Conservation (phyloP, 2,329 filamentous ascomycete species). For the Stylonectria norvegica region DNA sequence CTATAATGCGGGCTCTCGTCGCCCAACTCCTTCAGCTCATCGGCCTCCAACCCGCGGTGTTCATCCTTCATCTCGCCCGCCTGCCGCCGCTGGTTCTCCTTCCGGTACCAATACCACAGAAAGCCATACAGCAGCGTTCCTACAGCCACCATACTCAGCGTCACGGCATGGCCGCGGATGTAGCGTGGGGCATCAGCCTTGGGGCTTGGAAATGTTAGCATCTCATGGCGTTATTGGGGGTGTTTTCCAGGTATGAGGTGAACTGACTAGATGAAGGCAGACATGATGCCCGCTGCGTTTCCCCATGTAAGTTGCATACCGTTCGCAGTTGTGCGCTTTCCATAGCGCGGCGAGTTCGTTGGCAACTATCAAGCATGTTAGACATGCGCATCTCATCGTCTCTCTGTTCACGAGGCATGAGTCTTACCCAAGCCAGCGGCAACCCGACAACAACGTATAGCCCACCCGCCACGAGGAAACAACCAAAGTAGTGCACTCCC, state of each 20-base stretch:
- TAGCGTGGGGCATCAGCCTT: constrained; percentile 53
- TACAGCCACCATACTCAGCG: constrained; percentile 55
- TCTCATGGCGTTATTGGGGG: background rate
- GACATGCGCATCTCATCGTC: background rate
- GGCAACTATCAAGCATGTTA: constrained; percentile 40
- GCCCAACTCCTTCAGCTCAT: constrained; percentile 48
- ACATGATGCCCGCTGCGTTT: constrained; percentile 70
- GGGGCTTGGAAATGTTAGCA: constrained; percentile 35
- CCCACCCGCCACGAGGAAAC: constrained; percentile 71
- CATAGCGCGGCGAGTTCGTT: constrained; percentile 69
- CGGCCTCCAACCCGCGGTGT: constrained; percentile 41
- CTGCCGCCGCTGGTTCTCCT: constrained; percentile 45
- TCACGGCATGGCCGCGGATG: constrained; percentile 59
- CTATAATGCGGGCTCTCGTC: constrained; percentile 50
- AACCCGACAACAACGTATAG: constrained; percentile 61
- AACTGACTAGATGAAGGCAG: constrained; percentile 59
- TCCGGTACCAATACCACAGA: constrained; percentile 52
- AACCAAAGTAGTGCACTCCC: constrained; percentile 69
- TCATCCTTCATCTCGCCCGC: constrained; percentile 37
- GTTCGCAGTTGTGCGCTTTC: constrained; percentile 69
- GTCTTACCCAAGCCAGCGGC: constrained; percentile 51
- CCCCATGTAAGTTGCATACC: constrained; percentile 69
- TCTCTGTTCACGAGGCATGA: background rate
- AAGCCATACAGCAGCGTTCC: constrained; percentile 50
- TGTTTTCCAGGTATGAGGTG: background rate